A percentile compares a stretch with the other conserved stretches of the same genome.
Conservation (phyloP, 768 basidiomycete species). For the Boletus bicolor region DNA sequence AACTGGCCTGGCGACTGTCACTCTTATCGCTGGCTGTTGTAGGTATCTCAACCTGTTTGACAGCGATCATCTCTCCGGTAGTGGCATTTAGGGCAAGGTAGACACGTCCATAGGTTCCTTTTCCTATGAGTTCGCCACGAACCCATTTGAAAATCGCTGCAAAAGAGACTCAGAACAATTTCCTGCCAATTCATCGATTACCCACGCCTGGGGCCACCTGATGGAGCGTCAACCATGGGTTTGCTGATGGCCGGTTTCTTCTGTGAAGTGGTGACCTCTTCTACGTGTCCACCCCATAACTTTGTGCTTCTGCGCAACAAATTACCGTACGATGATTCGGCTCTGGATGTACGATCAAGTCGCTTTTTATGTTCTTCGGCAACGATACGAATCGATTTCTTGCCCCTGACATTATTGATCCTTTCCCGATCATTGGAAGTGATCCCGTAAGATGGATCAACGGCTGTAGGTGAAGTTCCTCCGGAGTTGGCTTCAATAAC, state of each 20-base stretch:
- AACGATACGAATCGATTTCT: slow-evolving; percentile 91
- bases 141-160: slow-evolving; percentile 96
- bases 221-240: slow-evolving; percentile 55
- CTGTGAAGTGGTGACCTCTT: slow-evolving; percentile 85
- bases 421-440: slow-evolving; percentile 34
- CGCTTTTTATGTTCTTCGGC: slow-evolving; percentile 83
- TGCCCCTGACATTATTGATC: slow-evolving; percentile 52
- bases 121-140: slow-evolving; percentile 94
- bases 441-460: slow-evolving; percentile 47
- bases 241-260: slow-evolving; percentile 43
- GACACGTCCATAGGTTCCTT: slow-evolving; percentile 94
- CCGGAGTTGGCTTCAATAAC: slow-evolving; percentile 85
- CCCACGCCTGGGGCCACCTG: slow-evolving; percentile 67
- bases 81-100: slow-evolving; percentile 95
- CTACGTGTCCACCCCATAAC: slow-evolving; percentile 90
- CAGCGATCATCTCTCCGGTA: slow-evolving; percentile 98
- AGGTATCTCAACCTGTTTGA: slow-evolving; percentile 97
- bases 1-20: slow-evolving; percentile 76
- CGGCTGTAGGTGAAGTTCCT: slow-evolving; percentile 70
- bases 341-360: slow-evolving; percentile 66
- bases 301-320: slow-evolving; percentile 83
- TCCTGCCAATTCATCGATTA: slow-evolving; percentile 17
- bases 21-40: slow-evolving; percentile 87
- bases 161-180: slow-evolving; percentile 19
- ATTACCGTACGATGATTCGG: slow-evolving; percentile 48